These are phyloP conservation scores for Pyrus bretschneideri DNA, from an alignment of 306 rosid species.

Conservation along the genomic window DNA sequence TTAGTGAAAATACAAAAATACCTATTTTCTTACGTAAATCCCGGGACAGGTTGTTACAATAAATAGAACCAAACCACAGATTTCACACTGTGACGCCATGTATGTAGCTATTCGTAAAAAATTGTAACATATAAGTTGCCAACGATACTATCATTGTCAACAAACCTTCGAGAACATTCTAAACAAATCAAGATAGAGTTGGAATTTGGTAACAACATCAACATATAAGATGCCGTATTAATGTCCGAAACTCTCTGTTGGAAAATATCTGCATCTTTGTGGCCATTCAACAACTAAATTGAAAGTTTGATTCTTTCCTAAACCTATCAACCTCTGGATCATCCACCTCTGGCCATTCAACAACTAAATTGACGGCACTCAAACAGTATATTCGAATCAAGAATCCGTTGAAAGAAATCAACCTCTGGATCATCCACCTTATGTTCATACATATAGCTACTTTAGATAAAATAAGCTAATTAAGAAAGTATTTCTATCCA, in stretches of 20 bases:
- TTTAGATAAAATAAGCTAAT: background rate
- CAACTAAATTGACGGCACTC: background rate
- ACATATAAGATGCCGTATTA: background rate
- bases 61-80: too few species aligned
- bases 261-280: background rate
- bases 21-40: too few species aligned
- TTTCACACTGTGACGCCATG: too few species aligned
- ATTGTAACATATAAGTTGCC: too few species aligned
- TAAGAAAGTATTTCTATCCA: too few species aligned
- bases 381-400: background rate
- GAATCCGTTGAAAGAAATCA: background rate
- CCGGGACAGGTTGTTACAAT: too few species aligned
- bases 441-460: background rate
- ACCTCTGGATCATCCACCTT: background rate
- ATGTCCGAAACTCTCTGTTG: background rate
- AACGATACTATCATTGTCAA: background rate
- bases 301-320: too few species aligned
- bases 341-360: background rate
- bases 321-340: background rate
- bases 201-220: background rate
- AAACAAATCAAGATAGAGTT: background rate
- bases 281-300: too few species aligned
- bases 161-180: background rate
- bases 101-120: too few species aligned
- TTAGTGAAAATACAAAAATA: too few species aligned